Evolutionary conservation across 345 rosid genomes (phyloP), one percentile per base, ranked within the genome.

Genomic region (Citrus inodora): DNA sequence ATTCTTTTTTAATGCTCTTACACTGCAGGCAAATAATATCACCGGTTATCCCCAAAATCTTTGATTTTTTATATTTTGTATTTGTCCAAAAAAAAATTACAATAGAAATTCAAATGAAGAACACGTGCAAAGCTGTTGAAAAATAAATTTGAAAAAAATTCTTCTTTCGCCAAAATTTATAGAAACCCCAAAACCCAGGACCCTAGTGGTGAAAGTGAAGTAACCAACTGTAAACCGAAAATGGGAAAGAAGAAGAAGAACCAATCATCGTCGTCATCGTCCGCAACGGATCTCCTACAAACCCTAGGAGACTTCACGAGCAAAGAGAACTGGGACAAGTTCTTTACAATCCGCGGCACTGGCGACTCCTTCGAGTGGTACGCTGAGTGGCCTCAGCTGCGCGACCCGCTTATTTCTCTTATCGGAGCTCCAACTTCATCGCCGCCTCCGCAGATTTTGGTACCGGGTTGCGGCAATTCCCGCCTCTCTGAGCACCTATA

Each of bases 351-450:
- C 81, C 87, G 98, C 40, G 98, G 99, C 81, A 76, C 63, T 69
- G 90, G 86, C 64, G 94, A 95, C 77, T 85, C 96, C 16, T 95
- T 95, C 83, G 99, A 95, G 91, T 95, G 99, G 99, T 95, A 95
- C 72, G 94, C 97, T 40, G 99, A 95, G 85, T 95, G 99, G 99
- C 83, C 93, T 77, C 87, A 93, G 86, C 94, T 95, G 77, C 87
- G 84, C 22, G 80, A 70, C 67, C 80, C 92, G 32, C 92, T 95
- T 28, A 67, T 92, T 75, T 79, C 97, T 48, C 88, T 86, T 66
- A 89, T 95, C 64, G 74, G 75, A 1, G 51, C 74, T 7, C 58
- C 83, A 1, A 40, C 70, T 7, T 42, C 83, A 21, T 64, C 84
- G 33, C 74, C 85, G 42, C 79, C 90, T 69, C 80, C 60, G 81